Percentiles rank a stretch among this genome's conserved stretches.
Conservation (phyloP, 2,329 filamentous ascomycete species). For the Daldinia eschscholtzii region DNA sequence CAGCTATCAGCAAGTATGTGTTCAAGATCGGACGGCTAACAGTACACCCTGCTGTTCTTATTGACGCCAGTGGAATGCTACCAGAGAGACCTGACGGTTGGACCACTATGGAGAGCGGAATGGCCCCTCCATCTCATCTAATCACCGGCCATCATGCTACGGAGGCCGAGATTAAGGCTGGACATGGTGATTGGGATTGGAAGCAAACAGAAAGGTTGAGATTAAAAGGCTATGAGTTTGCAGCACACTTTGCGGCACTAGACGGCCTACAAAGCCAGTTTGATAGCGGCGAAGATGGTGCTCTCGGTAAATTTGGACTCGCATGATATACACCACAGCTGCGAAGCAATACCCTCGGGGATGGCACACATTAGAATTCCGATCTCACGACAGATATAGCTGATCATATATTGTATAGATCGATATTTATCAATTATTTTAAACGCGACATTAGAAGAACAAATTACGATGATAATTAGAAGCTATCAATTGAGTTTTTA, state of each 20-base stretch:
- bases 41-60: conserved; percentile 81
- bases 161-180: conserved; percentile 57
- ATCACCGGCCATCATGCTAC: conserved; percentile 56
- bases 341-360: background rate
- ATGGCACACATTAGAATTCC: background rate
- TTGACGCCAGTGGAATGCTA: conserved; percentile 78
- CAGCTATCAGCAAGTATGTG: conserved; percentile 83
- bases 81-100: conserved; percentile 79
- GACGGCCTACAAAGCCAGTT: conserved; percentile 67
- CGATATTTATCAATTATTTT: background rate
- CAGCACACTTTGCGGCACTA: conserved; percentile 67
- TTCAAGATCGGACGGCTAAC: conserved; percentile 86
- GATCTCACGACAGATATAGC: conserved; percentile 10
- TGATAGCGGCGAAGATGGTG: conserved; percentile 65
- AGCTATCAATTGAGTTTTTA: conserved; percentile 11
- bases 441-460: background rate
- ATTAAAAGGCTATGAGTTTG: conserved; percentile 67
- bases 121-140: conserved; percentile 37
- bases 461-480: background rate
- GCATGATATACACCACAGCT: conserved; percentile 49
- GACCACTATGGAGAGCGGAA: conserved; percentile 58
- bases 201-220: conserved; percentile 67
- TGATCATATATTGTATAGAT: background rate
- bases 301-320: conserved; percentile 63
- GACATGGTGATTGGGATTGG: conserved; percentile 68